phyloP scores from a whole-genome alignment of 1,284 basidiomycete genomes.

The Cryptococcus floricola region DNA sequence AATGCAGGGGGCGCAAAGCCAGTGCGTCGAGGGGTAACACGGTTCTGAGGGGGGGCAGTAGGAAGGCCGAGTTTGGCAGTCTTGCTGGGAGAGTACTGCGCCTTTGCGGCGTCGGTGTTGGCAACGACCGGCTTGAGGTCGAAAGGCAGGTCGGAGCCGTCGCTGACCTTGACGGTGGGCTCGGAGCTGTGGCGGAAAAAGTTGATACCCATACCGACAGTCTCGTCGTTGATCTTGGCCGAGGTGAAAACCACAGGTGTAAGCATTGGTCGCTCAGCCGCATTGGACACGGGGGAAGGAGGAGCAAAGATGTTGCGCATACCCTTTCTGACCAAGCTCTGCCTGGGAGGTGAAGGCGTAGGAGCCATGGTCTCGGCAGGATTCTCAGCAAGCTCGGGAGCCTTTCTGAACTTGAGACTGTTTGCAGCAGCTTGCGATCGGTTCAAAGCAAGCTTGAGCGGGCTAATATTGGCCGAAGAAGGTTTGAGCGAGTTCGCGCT shows the following conservation, averaged over 20 bases:
- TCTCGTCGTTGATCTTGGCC: constrained; percentile 10
- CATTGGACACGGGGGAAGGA: constrained; percentile 22
- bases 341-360: constrained; percentile 11
- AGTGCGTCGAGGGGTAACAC: constrained; percentile 18
- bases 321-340: constrained; percentile 33
- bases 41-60: constrained; percentile 12
- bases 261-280: not conserved
- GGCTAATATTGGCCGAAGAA: constrained; percentile 15
- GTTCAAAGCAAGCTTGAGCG: constrained; percentile 34
- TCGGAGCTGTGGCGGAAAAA: constrained; percentile 1
- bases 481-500: constrained; percentile 22
- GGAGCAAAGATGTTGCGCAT: constrained; percentile 40
- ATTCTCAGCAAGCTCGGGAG: not conserved
- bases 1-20: constrained; percentile 17
- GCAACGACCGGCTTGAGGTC: constrained; percentile 23
- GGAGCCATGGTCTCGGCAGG: not conserved
- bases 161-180: constrained; percentile 3
- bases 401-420: not conserved
- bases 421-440: constrained; percentile 16
- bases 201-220: constrained; percentile 9
- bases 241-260: not conserved
- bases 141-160: constrained; percentile 18
- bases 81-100: constrained; percentile 3
- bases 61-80: constrained; percentile 18
- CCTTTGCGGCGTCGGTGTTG: constrained; percentile 1